A percentile compares a stretch with the other conserved stretches of the same genome.
Evolutionary conservation across 176 grass and related monocot species (phyloP).

Genomic region (Cenchrus purpureus): DNA sequence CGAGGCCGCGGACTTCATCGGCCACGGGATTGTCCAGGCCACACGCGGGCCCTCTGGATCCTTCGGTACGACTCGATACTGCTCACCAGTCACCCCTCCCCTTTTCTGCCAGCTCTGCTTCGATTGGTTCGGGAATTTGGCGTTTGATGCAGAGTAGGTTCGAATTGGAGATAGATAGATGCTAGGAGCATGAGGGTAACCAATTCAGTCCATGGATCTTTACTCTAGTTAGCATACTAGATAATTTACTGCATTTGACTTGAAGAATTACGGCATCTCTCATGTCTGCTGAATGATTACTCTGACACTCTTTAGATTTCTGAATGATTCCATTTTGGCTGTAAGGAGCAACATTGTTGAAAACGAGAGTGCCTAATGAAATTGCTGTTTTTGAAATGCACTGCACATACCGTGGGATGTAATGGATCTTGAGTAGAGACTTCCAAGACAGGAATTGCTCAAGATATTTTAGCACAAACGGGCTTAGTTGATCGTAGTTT

Average conservation of each 20-base stretch:
- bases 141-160: background rate
- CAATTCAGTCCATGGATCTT: background rate
- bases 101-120: background rate
- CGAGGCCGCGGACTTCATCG: constrained; percentile 88
- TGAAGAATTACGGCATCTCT: background rate
- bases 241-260: background rate
- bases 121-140: background rate
- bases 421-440: background rate
- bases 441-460: background rate
- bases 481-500: background rate
- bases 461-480: constrained; percentile 9
- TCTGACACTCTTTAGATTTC: background rate
- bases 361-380: background rate
- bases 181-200: background rate
- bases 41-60: constrained; percentile 66
- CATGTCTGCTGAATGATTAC: background rate
- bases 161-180: background rate
- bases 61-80: constrained; percentile 54
- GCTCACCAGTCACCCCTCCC: background rate
- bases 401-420: background rate
- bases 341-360: background rate
- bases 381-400: background rate
- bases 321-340: background rate
- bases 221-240: background rate
- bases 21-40: constrained; percentile 91